phyloP scores from a whole-genome alignment of 768 basidiomycete genomes.

The Tylopilus felleus region DNA sequence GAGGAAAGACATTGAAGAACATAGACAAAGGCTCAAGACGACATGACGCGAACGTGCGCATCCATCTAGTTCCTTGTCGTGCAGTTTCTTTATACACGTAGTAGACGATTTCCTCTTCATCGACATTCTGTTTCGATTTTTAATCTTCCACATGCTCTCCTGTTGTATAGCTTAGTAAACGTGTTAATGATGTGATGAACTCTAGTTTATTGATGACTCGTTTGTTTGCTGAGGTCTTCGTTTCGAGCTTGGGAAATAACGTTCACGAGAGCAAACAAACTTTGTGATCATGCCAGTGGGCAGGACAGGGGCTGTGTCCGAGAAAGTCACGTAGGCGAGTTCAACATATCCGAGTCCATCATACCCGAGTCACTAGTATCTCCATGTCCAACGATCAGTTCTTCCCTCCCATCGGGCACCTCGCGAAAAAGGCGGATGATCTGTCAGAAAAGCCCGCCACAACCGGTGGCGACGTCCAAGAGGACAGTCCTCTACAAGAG shows the following conservation, averaged over 20 bases:
- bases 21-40: conserved; percentile 37
- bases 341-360: no score
- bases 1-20: conserved; percentile 57
- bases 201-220: neutral
- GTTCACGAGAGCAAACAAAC: no score
- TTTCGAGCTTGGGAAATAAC: neutral
- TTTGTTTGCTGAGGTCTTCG: neutral
- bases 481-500: conserved; percentile 62
- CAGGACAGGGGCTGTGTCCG: no score
- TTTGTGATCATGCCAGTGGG: no score
- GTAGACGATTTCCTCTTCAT: neutral
- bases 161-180: conserved; percentile 21
- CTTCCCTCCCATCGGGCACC: conserved; percentile 57
- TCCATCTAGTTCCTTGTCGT: neutral
- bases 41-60: neutral
- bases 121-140: neutral
- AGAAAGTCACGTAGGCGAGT: no score
- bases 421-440: conserved; percentile 48
- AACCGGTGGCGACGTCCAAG: conserved; percentile 36
- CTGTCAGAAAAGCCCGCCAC: conserved; percentile 26
- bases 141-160: conserved; percentile 4
- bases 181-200: conserved; percentile 13
- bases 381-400: conserved; percentile 33
- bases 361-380: no score
- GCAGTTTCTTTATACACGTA: neutral